Evolutionary conservation across 352 stramenopile genomes (phyloP).

Genomic region (Pilasporangium apinafurcum): DNA sequence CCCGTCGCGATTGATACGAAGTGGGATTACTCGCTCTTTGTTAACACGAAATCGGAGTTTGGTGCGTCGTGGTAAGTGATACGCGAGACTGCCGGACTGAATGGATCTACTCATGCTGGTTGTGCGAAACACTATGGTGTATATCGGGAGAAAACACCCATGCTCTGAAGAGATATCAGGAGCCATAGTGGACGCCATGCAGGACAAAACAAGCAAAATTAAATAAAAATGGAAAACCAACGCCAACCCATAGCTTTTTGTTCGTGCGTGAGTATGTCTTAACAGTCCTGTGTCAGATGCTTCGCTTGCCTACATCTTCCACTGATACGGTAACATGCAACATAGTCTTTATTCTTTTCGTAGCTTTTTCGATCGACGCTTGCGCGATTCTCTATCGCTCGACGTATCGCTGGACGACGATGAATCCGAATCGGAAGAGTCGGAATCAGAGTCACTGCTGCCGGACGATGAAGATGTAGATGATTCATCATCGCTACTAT

Average conservation of each 20-base stretch:
- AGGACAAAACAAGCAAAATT: not conserved
- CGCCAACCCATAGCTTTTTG: not conserved
- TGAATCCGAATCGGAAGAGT: slow-evolving; percentile 14
- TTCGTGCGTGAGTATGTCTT: not conserved
- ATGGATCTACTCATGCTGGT: too few species aligned
- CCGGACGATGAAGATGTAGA: slow-evolving; percentile 4
- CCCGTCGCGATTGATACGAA: slow-evolving; percentile 95
- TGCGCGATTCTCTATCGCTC: slow-evolving; percentile 10
- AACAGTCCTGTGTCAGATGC: not conserved
- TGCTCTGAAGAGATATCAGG: not conserved
- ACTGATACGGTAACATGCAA: too few species aligned
- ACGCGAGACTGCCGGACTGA: too few species aligned
- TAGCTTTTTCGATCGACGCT: slow-evolving; percentile 24
- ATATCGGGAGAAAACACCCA: too few species aligned
- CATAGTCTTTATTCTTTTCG: slow-evolving; percentile 22
- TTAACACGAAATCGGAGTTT: slow-evolving; percentile 86
- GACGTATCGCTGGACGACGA: slow-evolving; percentile 13
- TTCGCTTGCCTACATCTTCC: not conserved
- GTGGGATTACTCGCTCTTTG: slow-evolving; percentile 89
- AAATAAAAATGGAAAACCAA: slow-evolving; percentile 3
- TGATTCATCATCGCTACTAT: slow-evolving; percentile 1
- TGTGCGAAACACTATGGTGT: too few species aligned
- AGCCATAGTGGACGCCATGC: too few species aligned
- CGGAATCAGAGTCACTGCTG: slow-evolving; percentile 5
- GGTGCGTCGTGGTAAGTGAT: slow-evolving; percentile 82